Base-by-base conservation (phyloP, 2,329 filamentous ascomycete genomes). In the Mollisiaceae sp. region DNA sequence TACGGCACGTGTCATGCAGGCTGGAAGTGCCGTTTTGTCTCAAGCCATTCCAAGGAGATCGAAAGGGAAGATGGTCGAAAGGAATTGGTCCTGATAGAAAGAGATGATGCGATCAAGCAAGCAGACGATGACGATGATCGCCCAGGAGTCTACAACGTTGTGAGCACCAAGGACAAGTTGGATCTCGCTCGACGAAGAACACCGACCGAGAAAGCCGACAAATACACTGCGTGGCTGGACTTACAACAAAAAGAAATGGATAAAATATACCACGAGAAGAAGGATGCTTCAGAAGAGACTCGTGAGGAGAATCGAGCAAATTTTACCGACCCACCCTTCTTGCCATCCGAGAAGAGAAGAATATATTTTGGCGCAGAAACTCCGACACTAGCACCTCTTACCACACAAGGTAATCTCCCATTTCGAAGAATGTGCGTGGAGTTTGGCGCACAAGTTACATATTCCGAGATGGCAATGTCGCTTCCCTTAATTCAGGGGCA, bases 401-500 rank as follows among this genome's bases (percentile, higher is more conserved):
- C 95, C 1, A 99, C 95, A 0, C 95, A 98, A 79, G 95, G 95
- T 55, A 99, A 99, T 74, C 83, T 98, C 57, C 95, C 95, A 0
- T 99, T 97, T 82, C 90, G 95, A 64, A 88, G 95, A 59, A 86
- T 99, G 36, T 97, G 94, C 75, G 89, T 93, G 14, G 91, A 94
- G 63, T 85, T 98, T 27, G 95, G 95, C 41, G 94, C 93, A 35
- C 91, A 97, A 75, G 84, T 97, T 58, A 99, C 95, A 0, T 99
- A 97, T 82, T 98, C 94, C 0, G 95, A 99, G 79, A 99, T 99
- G 95, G 95, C 94, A 4, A 91, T 99, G 86, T 89, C 92, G 35
- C 82, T 97, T 78, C 94, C 94, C 11, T 80, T 99, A 50, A 85
- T 99, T 6, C 93, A 97, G 78, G 95, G 95, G 41, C 87, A 91